Evolutionary conservation across 257 asterid species (phyloP).

Genomic region (Ehretia macrophylla): DNA sequence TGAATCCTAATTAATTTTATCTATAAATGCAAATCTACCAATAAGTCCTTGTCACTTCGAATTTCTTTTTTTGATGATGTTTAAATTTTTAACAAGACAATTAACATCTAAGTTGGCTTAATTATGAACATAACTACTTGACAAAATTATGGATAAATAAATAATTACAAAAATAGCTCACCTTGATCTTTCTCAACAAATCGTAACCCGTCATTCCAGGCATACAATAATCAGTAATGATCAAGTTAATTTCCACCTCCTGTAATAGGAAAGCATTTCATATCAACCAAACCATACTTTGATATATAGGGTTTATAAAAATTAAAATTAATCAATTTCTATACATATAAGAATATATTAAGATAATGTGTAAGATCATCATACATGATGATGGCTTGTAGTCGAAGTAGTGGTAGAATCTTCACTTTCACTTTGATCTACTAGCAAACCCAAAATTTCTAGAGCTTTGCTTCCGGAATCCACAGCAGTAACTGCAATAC

Average conservation of each 20-base stretch:
- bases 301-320: background rate
- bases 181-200: conserved; percentile 55
- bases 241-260: conserved; percentile 47
- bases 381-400: conserved; percentile 17
- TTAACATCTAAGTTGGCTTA: too few relatives aligned
- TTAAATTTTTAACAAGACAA: too few relatives aligned
- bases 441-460: conserved; percentile 44
- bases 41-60: too few relatives aligned
- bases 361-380: background rate
- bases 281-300: background rate
- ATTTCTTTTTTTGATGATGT: too few relatives aligned
- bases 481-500: conserved; percentile 47
- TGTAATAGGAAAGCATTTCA: conserved; percentile 8
- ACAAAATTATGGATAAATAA: background rate
- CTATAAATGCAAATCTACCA: too few relatives aligned
- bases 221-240: conserved; percentile 68
- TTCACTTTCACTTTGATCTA: conserved; percentile 24
- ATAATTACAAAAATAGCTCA: background rate
- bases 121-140: too few relatives aligned
- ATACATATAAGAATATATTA: too few relatives aligned
- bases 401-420: background rate
- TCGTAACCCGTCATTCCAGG: conserved; percentile 76
- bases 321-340: too few relatives aligned
- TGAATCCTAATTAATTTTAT: too few relatives aligned
- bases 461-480: conserved; percentile 62